Conservation (phyloP, 2,329 filamentous ascomycete species). For the Paecilomyces formosus region DNA sequence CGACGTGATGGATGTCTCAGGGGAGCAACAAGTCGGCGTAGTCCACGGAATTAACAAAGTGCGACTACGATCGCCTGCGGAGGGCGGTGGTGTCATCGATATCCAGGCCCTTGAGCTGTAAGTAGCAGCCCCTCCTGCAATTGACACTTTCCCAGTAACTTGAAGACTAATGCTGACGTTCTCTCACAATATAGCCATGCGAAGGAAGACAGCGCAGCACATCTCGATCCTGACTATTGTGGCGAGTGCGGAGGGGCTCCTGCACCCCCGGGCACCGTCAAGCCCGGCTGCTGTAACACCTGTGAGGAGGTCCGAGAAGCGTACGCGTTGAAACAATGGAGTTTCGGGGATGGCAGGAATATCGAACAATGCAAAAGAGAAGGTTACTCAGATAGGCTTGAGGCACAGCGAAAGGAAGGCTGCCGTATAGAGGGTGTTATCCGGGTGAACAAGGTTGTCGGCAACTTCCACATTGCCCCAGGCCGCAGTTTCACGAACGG, state of each 20-base stretch:
- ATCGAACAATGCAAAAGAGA: slow-evolving; percentile 95
- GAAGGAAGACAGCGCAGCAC: slow-evolving; percentile 59
- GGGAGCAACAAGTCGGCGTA: slow-evolving; percentile 91
- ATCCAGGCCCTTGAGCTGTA: slow-evolving; percentile 60
- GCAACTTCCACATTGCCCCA: slow-evolving; percentile 97
- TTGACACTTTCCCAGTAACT: neutral
- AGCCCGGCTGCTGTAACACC: slow-evolving; percentile 90
- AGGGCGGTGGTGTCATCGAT: slow-evolving; percentile 73
- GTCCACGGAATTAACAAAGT: slow-evolving; percentile 90
- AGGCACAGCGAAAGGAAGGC: slow-evolving; percentile 81
- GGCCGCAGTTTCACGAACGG: slow-evolving; percentile 93
- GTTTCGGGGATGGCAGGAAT: slow-evolving; percentile 82
- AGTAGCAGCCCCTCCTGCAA: slow-evolving; percentile 22
- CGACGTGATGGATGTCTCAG: slow-evolving; percentile 98
- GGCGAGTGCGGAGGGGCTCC: slow-evolving; percentile 85
- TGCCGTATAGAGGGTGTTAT: slow-evolving; percentile 89
- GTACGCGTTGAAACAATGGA: slow-evolving; percentile 84
- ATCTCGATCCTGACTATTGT: slow-evolving; percentile 88
- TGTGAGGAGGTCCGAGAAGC: slow-evolving; percentile 96
- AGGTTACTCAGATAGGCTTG: slow-evolving; percentile 83
- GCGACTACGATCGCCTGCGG: slow-evolving; percentile 61
- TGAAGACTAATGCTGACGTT: neutral
- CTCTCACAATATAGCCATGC: slow-evolving; percentile 47
- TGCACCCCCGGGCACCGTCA: slow-evolving; percentile 61
- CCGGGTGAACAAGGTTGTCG: slow-evolving; percentile 95